These are phyloP conservation scores for Chlamydomonas reinhardtii DNA, from an alignment of 163 green algal species.

Conservation along the genomic window DNA sequence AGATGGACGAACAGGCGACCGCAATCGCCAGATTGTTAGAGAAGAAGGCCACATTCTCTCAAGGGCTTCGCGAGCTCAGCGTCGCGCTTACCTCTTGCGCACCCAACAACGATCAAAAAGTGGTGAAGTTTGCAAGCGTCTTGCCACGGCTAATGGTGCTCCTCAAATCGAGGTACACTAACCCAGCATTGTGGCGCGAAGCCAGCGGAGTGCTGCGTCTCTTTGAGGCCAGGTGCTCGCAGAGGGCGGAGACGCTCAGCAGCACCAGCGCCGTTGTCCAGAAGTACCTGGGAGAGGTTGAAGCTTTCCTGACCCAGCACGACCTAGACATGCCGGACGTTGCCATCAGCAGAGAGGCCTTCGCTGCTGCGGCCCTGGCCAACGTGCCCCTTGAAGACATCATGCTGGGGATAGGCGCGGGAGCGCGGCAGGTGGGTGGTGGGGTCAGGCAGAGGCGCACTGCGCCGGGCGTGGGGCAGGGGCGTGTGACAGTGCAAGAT, in stretches of 20 bases:
- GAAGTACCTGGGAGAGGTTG: not conserved
- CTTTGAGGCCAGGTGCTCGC: not conserved
- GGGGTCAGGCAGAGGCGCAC: too few relatives aligned
- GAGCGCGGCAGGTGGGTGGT: not conserved
- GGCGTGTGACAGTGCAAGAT: too few relatives aligned
- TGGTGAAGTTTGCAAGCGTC: not conserved
- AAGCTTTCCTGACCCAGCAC: slow-evolving; percentile 22
- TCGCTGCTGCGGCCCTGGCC: slow-evolving; percentile 18
- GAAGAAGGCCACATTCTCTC: slow-evolving; percentile 27
- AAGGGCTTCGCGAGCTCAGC: not conserved
- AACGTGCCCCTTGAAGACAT: slow-evolving; percentile 33
- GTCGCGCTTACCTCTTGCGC: not conserved
- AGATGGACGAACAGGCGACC: slow-evolving; percentile 14
- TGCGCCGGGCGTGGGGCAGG: too few relatives aligned
- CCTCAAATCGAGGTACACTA: slow-evolving; percentile 25
- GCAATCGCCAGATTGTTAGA: slow-evolving; percentile 10
- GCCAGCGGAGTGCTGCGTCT: not conserved
- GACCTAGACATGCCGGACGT: slow-evolving; percentile 12
- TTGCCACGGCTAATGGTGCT: not conserved
- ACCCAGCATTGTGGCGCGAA: slow-evolving; percentile 11
- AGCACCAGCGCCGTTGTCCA: not conserved
- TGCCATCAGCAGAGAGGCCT: not conserved
- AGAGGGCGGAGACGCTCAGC: not conserved
- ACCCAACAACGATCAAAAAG: slow-evolving; percentile 8
- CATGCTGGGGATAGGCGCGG: not conserved